Base-by-base conservation (phyloP, 371 early-diverging fungal species). In the Syncephalastrum contaminatum region DNA sequence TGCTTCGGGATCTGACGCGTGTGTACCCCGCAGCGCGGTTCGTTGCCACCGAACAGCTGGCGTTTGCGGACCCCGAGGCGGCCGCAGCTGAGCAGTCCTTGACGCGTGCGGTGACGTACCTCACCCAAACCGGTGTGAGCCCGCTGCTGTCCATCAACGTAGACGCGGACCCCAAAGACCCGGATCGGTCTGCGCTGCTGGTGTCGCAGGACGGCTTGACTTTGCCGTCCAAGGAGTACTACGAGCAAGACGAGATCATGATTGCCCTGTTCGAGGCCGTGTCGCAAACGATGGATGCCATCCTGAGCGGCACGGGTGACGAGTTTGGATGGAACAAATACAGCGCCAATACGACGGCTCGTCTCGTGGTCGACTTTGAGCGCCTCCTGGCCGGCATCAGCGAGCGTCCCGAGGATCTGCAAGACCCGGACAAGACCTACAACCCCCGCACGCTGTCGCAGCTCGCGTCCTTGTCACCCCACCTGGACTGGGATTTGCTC, bases 211-310 rank as follows among this genome's bases (percentile, higher is more conserved):
- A 68, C n/a, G 82, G 83, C 1, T 45, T 83, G 18, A 76, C 82
- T 14, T 60, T 86, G 43, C 83, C 84, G 5, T 75, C 81, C 44
- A 84, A 83, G 18, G 74, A 77, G 15, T 85, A 86, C 25, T 86
- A 85, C 50, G 50, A 60, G 13, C 80, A 84, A 18, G 51, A 69
- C 6, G 55, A 72, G 5, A 69, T 69, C 7, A 45, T 69, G 10
- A 27, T 62, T 0, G 59, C 49, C 0, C 51, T 76, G 3, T 73
- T 70, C 24, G 69, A 74, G 30, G 48, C 61, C 18, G 67, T 74
- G 7, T 54, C 65, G 6, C 69, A 70, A 3, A 64, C 64, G 4
- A 44, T 67, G 58, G 51, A 60, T 27, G 45, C 36, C 36, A 30
- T 30, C 12, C 10, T 30, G 36, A 30, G 36, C 36, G 22, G 6